Evolutionary conservation across 257 asterid genomes (phyloP), one percentile per base, ranked within the genome.

Genomic region (Salvia splendens): DNA sequence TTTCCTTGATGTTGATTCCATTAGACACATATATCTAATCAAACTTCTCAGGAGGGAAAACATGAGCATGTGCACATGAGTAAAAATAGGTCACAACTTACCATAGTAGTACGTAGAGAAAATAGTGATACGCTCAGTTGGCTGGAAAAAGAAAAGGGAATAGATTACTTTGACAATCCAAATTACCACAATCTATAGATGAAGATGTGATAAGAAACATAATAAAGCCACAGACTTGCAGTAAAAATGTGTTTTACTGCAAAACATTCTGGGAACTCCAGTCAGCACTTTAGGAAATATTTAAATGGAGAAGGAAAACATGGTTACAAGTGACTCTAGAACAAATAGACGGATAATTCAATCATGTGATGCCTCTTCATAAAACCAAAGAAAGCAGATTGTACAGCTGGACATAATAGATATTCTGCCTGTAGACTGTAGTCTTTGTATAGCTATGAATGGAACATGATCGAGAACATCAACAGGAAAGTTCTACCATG

Each of bases 61-160:
- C 42, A 12, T 17, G 12, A 38, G 35, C 56, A n/a, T 33, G 35
- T 63, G 43, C 48, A 24, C 15, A 51, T 40, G 15, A 28, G 41
- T 52, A 45, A 30, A 64, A 15, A 20, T 35, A 38, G 53, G 33
- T 50, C 57, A 41, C 36, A 69, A 61, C 95, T 79, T 79, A 92
- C 97, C 99, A 70, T 90, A 93, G 77, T 90, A 88, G 82, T 93
- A 93, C 61, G 99, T 80, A 7, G 99, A 93, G 12, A 83, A 81
- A 55, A 93, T 90, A 72, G 92, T 82, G 79, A 90, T 85, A 35
- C 98, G 95, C 79, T 93, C 96, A 3, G 80, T 93, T 53, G 99
- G 99, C 99, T 88, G 95, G 64, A 81, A 79, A 47, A 67, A 67
- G 10, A 72, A 52, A 57, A 54, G 7, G 59, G 43, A 40, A 58